Conservation (phyloP, 495 filamentous ascomycete species). For the Apodospora peruviana region DNA sequence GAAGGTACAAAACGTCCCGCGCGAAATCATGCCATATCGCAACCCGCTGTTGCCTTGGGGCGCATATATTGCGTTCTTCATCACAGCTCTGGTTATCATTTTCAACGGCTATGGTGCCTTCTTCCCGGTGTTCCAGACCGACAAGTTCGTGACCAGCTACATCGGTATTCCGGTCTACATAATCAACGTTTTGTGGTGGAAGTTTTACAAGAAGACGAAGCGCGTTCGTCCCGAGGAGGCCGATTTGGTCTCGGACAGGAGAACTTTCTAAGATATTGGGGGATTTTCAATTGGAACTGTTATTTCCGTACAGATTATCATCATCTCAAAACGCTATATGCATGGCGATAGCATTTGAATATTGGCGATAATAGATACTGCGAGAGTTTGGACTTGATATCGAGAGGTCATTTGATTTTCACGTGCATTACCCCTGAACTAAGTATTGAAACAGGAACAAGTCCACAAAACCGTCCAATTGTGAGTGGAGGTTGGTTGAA, state of each 20-base stretch:
- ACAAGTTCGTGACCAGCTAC: slow-evolving; percentile 77
- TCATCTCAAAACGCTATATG: too few species aligned
- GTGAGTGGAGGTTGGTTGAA: too few species aligned
- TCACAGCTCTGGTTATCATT: slow-evolving; percentile 71
- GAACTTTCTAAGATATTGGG: slow-evolving; percentile 13
- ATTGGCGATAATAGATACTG: too few species aligned
- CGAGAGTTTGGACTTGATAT: too few species aligned
- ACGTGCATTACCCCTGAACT: too few species aligned
- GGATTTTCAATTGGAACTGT: too few species aligned
- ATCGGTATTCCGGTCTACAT: slow-evolving; percentile 78
- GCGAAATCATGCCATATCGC: slow-evolving; percentile 61
- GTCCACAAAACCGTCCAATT: too few species aligned
- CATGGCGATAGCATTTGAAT: too few species aligned
- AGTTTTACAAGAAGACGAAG: slow-evolving; percentile 28
- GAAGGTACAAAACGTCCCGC: slow-evolving; percentile 62
- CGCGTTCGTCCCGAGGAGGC: slow-evolving; percentile 23
- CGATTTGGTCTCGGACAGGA: slow-evolving; percentile 24
- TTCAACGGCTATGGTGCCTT: slow-evolving; percentile 63
- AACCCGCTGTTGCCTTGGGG: slow-evolving; percentile 66
- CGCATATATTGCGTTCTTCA: slow-evolving; percentile 59
- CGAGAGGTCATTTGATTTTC: too few species aligned
- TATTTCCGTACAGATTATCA: too few species aligned
- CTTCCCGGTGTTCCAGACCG: slow-evolving; percentile 57
- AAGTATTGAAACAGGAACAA: too few species aligned
- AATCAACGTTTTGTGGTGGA: slow-evolving; percentile 34